Evolutionary conservation across 1,139 yeast species (phyloP).

Genomic region (Suhomyces chickasaworum): DNA sequence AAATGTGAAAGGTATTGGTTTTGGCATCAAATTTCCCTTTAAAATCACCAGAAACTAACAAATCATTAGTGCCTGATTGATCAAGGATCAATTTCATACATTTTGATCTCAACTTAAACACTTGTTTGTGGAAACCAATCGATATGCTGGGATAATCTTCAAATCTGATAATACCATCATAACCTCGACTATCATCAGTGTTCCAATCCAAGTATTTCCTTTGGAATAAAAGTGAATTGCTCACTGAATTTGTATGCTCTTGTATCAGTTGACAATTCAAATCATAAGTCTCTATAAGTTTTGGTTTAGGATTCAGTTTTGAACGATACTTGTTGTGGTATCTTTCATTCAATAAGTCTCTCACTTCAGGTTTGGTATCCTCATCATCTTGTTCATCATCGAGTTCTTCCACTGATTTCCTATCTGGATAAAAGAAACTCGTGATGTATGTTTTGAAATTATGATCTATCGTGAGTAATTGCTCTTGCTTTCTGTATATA

Average conservation of each 20-base stretch:
- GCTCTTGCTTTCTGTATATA: conserved; percentile 33
- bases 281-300: conserved; percentile 5
- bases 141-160: conserved; percentile 19
- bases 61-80: conserved; percentile 19
- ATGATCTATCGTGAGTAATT: conserved; percentile 29
- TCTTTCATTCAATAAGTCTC: conserved; percentile 23
- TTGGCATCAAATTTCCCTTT: conserved; percentile 26
- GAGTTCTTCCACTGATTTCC: conserved; percentile 14
- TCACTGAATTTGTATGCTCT: background rate
- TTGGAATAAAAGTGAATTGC: background rate
- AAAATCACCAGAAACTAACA: conserved; percentile 23
- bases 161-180: conserved; percentile 30
- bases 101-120: conserved; percentile 33
- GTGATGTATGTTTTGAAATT: conserved; percentile 27
- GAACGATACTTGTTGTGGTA: conserved; percentile 22
- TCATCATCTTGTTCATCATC: conserved; percentile 12
- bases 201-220: background rate
- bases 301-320: conserved; percentile 17
- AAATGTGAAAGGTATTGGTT: conserved; percentile 18
- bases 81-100: conserved; percentile 28
- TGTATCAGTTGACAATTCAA: background rate
- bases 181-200: conserved; percentile 15
- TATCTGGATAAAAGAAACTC: conserved; percentile 30
- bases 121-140: conserved; percentile 35
- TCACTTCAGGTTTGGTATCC: background rate